phyloP scores from a whole-genome alignment of 2,329 filamentous ascomycete genomes.

The Cercospora beticola region DNA sequence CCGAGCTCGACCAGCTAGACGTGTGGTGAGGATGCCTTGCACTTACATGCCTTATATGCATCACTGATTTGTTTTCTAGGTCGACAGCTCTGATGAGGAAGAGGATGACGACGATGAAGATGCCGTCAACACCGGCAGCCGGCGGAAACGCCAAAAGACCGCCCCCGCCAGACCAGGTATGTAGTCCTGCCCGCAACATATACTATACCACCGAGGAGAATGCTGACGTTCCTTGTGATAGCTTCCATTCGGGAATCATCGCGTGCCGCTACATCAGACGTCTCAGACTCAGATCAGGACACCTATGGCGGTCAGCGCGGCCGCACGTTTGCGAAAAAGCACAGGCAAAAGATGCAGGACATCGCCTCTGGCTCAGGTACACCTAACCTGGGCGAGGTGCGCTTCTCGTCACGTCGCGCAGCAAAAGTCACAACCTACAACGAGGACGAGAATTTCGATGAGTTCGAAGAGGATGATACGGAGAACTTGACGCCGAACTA shows the following conservation, averaged over 20 bases:
- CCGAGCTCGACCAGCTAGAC: slow-evolving; percentile 62
- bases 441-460: slow-evolving; percentile 62
- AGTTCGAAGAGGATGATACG: slow-evolving; percentile 61
- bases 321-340: slow-evolving; percentile 68
- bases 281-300: slow-evolving; percentile 54
- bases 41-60: background rate
- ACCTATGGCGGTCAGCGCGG: slow-evolving; percentile 77
- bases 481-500: slow-evolving; percentile 69
- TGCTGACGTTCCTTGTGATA: slow-evolving; percentile 18
- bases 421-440: slow-evolving; percentile 71
- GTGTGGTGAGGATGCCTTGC: slow-evolving; percentile 52
- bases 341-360: slow-evolving; percentile 65
- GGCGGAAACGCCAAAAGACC: slow-evolving; percentile 66
- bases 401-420: slow-evolving; percentile 85
- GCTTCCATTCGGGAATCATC: slow-evolving; percentile 34
- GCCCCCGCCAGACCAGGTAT: slow-evolving; percentile 63
- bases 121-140: slow-evolving; percentile 62
- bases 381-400: slow-evolving; percentile 72
- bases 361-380: slow-evolving; percentile 58
- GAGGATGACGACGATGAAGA: slow-evolving; percentile 69
- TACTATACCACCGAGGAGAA: slow-evolving; percentile 38
- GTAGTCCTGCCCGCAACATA: slow-evolving; percentile 29
- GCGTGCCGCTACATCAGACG: slow-evolving; percentile 53
- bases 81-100: slow-evolving; percentile 62
- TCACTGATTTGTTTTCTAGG: slow-evolving; percentile 40